A percentile compares a stretch with the other conserved stretches of the same genome.
phyloP scores from a whole-genome alignment of 2,329 filamentous ascomycete species.

The Samsoniella hepiali region DNA sequence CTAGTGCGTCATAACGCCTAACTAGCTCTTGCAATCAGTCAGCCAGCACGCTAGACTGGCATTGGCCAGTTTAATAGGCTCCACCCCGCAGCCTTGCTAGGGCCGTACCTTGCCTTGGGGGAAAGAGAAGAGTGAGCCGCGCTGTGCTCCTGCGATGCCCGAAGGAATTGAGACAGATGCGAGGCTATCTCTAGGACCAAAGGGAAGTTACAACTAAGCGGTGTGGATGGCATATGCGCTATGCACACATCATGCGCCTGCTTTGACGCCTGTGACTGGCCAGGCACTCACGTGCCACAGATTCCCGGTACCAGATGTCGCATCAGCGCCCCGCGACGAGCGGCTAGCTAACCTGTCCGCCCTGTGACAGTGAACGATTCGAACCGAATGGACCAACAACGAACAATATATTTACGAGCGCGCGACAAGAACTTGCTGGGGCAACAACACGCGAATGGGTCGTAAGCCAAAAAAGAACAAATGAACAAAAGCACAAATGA shows the following conservation, averaged over 20 bases:
- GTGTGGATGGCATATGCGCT: neutral
- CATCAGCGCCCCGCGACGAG: constrained; percentile 32
- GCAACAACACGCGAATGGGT: too few relatives aligned
- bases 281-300: constrained; percentile 22
- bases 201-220: neutral
- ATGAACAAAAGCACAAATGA: too few relatives aligned
- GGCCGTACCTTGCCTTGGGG: neutral
- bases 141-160: neutral
- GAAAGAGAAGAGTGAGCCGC: neutral
- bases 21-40: too few relatives aligned
- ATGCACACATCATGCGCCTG: constrained; percentile 11
- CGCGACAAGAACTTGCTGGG: too few relatives aligned
- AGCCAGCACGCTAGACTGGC: too few relatives aligned
- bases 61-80: too few relatives aligned
- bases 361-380: neutral
- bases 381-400: constrained; percentile 7
- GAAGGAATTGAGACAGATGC: neutral
- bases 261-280: neutral
- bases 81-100: constrained; percentile 8
- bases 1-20: too few relatives aligned
- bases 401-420: neutral
- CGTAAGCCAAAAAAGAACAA: too few relatives aligned
- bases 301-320: constrained; percentile 52
- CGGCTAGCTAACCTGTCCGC: neutral
- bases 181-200: constrained; percentile 12